These are phyloP conservation scores for Beauveria brongniartii DNA, from an alignment of 2,329 filamentous ascomycete genomes.

Conservation along the genomic window DNA sequence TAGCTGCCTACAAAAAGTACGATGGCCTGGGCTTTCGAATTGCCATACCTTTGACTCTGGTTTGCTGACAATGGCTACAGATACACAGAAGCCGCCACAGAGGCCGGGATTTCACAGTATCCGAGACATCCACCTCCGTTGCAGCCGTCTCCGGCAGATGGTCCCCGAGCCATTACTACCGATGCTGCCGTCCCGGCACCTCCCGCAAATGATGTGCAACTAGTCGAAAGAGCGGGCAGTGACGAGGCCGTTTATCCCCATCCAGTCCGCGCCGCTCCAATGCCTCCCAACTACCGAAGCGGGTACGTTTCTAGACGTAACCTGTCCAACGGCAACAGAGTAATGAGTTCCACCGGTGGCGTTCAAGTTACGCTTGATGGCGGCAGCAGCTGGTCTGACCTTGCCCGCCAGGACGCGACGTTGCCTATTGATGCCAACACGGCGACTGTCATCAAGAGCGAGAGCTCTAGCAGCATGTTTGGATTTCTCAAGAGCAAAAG, in stretches of 20 bases:
- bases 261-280: slow-evolving; percentile 24
- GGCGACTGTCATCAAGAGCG: slow-evolving; percentile 41
- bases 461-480: slow-evolving; percentile 69
- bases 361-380: slow-evolving; percentile 88
- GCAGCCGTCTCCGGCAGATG: slow-evolving; percentile 10
- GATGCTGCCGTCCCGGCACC: slow-evolving; percentile 39
- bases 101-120: slow-evolving; percentile 1
- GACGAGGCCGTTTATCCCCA: slow-evolving; percentile 3
- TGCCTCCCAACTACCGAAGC: slow-evolving; percentile 39
- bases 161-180: slow-evolving; percentile 42
- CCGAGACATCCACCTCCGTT: neutral
- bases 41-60: slow-evolving; percentile 15
- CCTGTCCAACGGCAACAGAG: slow-evolving; percentile 55
- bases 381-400: slow-evolving; percentile 81
- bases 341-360: slow-evolving; percentile 71
- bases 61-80: neutral
- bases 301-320: slow-evolving; percentile 38
- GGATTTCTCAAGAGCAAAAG: slow-evolving; percentile 86
- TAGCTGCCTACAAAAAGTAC: slow-evolving; percentile 68
- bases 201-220: slow-evolving; percentile 13
- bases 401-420: slow-evolving; percentile 76
- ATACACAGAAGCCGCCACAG: slow-evolving; percentile 6
- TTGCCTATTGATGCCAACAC: slow-evolving; percentile 59
- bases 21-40: slow-evolving; percentile 29
- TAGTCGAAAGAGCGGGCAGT: neutral